Percentiles rank a stretch among this genome's conserved stretches.
These are phyloP conservation scores for Dryas alaskensis DNA, from an alignment of 306 rosid genomes.

Conservation along the genomic window DNA sequence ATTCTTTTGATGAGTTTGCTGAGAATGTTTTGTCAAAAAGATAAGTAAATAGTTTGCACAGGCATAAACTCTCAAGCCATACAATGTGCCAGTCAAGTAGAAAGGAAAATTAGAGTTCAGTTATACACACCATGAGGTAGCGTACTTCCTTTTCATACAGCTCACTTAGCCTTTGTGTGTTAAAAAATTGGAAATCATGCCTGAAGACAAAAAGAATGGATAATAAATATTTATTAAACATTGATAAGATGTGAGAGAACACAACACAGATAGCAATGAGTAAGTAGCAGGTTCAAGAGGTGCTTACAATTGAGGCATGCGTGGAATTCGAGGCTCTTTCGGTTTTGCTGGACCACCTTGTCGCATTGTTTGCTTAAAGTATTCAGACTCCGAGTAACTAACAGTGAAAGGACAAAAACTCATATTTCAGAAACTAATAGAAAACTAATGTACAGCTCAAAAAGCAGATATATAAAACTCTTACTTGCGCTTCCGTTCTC, in stretches of 20 bases:
- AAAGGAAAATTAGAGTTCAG: constrained; percentile 15
- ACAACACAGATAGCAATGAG: background rate
- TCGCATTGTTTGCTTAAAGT: constrained; percentile 97
- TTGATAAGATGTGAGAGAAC: constrained; percentile 3
- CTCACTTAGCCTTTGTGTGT: constrained; percentile 89
- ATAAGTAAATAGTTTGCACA: constrained; percentile 15
- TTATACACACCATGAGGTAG: constrained; percentile 78
- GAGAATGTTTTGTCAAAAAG: constrained; percentile 28
- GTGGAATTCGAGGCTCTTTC: constrained; percentile 94
- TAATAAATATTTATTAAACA: background rate
- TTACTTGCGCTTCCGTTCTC: constrained; percentile 99
- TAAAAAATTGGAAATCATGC: constrained; percentile 95
- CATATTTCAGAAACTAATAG: constrained; percentile 12
- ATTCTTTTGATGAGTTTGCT: constrained; percentile 99
- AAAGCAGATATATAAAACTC: constrained; percentile 2
- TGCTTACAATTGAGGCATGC: constrained; percentile 98
- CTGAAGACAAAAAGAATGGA: constrained; percentile 37
- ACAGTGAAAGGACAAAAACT: constrained; percentile 16
- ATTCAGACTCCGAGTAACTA: constrained; percentile 95
- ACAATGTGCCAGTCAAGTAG: background rate
- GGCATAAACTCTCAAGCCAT: background rate
- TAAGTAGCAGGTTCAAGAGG: constrained; percentile 16
- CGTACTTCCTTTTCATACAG: constrained; percentile 98
- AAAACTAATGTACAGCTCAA: constrained; percentile 15
- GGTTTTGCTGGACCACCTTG: constrained; percentile 95